A percentile compares a stretch with the other conserved stretches of the same genome.
phyloP scores from a whole-genome alignment of 2,329 filamentous ascomycete species.

The Penicillium janthinellum region DNA sequence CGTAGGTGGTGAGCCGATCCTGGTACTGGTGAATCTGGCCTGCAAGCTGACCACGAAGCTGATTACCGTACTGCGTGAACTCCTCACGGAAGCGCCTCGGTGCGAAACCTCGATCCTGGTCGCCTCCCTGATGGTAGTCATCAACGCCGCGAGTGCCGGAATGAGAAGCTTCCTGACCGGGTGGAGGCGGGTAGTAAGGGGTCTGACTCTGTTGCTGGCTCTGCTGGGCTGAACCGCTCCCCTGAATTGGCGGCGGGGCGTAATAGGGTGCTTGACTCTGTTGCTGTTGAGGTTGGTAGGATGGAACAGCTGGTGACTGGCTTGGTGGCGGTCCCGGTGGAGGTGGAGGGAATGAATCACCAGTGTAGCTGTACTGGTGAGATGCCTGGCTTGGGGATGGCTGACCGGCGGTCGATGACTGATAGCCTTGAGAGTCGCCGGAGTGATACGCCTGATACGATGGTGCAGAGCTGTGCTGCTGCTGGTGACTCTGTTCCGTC shows the following conservation, averaged over 20 bases:
- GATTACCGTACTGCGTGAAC: constrained; percentile 40
- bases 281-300: constrained; percentile 22
- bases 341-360: constrained; percentile 43
- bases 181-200: constrained; percentile 48
- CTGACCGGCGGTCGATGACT: constrained; percentile 7
- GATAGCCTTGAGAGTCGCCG: constrained; percentile 4
- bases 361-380: constrained; percentile 32
- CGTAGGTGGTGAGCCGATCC: constrained; percentile 35
- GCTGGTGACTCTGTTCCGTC: constrained; percentile 12
- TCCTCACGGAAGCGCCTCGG: constrained; percentile 42
- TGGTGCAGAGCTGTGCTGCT: constrained; percentile 2
- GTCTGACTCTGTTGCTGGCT: constrained; percentile 26
- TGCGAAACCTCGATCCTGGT: constrained; percentile 36
- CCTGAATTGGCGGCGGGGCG: constrained; percentile 9
- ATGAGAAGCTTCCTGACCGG: constrained; percentile 34
- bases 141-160: constrained; percentile 36
- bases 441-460: constrained; percentile 11
- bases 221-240: constrained; percentile 11
- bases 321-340: constrained; percentile 39
- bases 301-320: constrained; percentile 19
- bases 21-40: constrained; percentile 50
- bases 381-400: constrained; percentile 8
- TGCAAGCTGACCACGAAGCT: constrained; percentile 43
- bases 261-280: constrained; percentile 12
- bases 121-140: constrained; percentile 41